Evolutionary conservation across 2,329 filamentous ascomycete species (phyloP).

Genomic region (Penicillium griseofulvum): DNA sequence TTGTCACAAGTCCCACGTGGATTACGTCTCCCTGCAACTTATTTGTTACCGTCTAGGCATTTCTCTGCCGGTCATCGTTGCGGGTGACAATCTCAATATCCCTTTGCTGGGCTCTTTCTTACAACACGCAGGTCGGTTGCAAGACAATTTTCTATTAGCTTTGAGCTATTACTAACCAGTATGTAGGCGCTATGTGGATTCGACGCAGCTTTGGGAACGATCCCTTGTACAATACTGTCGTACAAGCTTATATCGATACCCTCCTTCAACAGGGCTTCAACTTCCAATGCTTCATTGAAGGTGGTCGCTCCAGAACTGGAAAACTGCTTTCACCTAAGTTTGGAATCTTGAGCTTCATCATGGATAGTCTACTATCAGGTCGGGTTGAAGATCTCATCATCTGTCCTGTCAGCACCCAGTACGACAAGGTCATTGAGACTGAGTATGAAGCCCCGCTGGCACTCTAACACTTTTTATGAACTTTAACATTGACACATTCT

Average conservation of each 20-base stretch:
- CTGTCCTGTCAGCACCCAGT: constrained; percentile 94
- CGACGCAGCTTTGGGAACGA: constrained; percentile 89
- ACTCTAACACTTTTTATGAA: neutral
- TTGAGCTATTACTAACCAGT: constrained; percentile 16
- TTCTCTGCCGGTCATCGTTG: constrained; percentile 84
- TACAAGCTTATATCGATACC: constrained; percentile 94
- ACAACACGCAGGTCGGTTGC: constrained; percentile 71
- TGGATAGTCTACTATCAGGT: constrained; percentile 86
- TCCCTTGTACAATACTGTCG: constrained; percentile 82
- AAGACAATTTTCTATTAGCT: neutral
- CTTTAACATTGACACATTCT: constrained; percentile 11
- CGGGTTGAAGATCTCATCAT: constrained; percentile 88
- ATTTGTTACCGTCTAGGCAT: constrained; percentile 94
- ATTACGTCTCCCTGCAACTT: constrained; percentile 91
- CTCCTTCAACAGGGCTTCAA: constrained; percentile 88
- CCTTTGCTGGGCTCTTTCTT: constrained; percentile 85
- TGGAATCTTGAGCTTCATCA: constrained; percentile 84
- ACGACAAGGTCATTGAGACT: constrained; percentile 98
- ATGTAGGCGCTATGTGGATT: constrained; percentile 83
- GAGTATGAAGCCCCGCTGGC: constrained; percentile 49
- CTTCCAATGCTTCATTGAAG: constrained; percentile 96
- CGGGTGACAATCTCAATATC: constrained; percentile 95
- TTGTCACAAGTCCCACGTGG: constrained; percentile 90
- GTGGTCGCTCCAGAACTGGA: constrained; percentile 85
- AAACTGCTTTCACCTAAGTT: constrained; percentile 95